These are phyloP conservation scores for Oleoguttula mirabilis DNA, from an alignment of 495 filamentous ascomycete species.

Conservation along the genomic window DNA sequence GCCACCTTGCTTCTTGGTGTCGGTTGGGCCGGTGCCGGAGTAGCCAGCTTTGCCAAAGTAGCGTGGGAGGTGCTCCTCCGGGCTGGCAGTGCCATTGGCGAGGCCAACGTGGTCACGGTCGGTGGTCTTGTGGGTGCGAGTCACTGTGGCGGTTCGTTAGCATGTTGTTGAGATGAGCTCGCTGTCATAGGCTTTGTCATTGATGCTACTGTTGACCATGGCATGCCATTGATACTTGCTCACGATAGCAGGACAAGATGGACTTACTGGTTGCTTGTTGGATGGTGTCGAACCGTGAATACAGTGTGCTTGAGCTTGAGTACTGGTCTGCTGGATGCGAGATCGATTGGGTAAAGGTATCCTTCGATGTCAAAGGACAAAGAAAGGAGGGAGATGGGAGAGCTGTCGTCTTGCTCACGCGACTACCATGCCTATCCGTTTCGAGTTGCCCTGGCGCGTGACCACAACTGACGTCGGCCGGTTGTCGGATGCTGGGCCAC, in stretches of 20 bases:
- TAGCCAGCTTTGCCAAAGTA: constrained; percentile 86
- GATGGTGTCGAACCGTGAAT: too few species aligned
- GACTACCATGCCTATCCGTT: too few species aligned
- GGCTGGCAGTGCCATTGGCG: constrained; percentile 47
- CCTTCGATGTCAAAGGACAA: neutral
- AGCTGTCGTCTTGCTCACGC: neutral
- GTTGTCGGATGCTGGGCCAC: neutral
- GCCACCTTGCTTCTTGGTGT: constrained; percentile 91
- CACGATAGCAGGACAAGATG: neutral
- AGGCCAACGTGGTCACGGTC: constrained; percentile 72
- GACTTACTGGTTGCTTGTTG: neutral
- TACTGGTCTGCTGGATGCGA: neutral
- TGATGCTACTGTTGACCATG: too few species aligned
- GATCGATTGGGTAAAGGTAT: neutral
- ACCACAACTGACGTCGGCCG: too few species aligned
- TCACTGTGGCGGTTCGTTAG: constrained; percentile 49
- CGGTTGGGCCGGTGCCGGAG: constrained; percentile 70
- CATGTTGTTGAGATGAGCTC: too few species aligned
- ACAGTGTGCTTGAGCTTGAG: too few species aligned
- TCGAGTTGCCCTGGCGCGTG: too few species aligned
- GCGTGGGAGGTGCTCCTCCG: constrained; percentile 66
- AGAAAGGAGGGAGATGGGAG: neutral
- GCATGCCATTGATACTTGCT: neutral
- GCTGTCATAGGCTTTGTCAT: too few species aligned
- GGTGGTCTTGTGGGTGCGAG: constrained; percentile 83